Evolutionary conservation across 208 protist genomes (phyloP).

Genomic region (Angomonas ambiguus): DNA sequence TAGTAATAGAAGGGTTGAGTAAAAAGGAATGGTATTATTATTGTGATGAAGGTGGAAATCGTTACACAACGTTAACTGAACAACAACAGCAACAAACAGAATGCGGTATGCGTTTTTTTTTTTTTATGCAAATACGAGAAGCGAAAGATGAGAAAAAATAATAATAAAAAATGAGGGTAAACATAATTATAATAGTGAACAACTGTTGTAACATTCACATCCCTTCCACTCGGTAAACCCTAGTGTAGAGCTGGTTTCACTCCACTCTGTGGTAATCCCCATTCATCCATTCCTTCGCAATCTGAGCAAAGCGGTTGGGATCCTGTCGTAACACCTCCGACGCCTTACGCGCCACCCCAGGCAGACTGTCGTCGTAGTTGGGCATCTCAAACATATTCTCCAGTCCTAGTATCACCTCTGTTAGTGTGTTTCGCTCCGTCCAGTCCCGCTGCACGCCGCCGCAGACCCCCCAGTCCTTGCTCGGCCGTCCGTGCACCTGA

Average conservation of each 20-base stretch:
- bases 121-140: background rate
- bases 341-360: slow-evolving; percentile 53
- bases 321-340: slow-evolving; percentile 62
- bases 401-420: slow-evolving; percentile 71
- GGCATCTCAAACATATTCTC: slow-evolving; percentile 77
- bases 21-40: too few relatives aligned
- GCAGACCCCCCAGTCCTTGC: slow-evolving; percentile 70
- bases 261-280: background rate
- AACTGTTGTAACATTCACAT: too few relatives aligned
- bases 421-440: slow-evolving; percentile 59
- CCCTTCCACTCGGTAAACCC: too few relatives aligned
- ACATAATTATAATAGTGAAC: background rate
- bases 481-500: background rate
- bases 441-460: slow-evolving; percentile 82
- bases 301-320: slow-evolving; percentile 36
- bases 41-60: too few relatives aligned
- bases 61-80: too few relatives aligned
- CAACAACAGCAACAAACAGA: too few relatives aligned
- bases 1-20: too few relatives aligned
- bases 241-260: background rate
- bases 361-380: slow-evolving; percentile 78
- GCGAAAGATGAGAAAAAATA: background rate
- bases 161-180: background rate
- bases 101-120: background rate
- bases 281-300: slow-evolving; percentile 60